These are phyloP conservation scores for Acer saccharum DNA, from an alignment of 345 rosid species.

Conservation along the genomic window DNA sequence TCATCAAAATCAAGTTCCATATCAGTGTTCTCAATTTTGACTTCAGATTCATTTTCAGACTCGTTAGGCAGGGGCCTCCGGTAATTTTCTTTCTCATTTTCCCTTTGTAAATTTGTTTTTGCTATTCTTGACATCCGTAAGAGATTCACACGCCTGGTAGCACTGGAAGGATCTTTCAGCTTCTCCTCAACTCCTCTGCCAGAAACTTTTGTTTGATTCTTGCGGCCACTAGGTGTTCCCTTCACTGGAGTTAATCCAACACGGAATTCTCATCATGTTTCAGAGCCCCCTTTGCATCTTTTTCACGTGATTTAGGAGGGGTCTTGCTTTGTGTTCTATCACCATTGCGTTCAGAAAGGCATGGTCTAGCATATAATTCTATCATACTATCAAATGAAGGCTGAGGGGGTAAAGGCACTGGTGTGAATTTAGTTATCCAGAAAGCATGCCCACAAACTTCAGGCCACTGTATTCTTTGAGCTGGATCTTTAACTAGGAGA, in stretches of 20 bases:
- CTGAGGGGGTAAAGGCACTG: conserved; percentile 73
- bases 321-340: conserved; percentile 67
- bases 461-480: conserved; percentile 84
- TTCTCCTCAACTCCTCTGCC: conserved; percentile 64
- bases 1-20: conserved; percentile 99
- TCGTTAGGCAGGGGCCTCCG: conserved; percentile 75
- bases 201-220: conserved; percentile 56
- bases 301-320: conserved; percentile 75
- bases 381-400: conserved; percentile 86
- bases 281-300: conserved; percentile 59
- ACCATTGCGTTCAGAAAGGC: conserved; percentile 77
- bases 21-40: conserved; percentile 89
- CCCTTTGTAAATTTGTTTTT: conserved; percentile 83
- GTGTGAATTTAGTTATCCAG: conserved; percentile 66
- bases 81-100: conserved; percentile 97
- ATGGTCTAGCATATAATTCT: conserved; percentile 64
- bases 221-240: conserved; percentile 59
- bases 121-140: conserved; percentile 94
- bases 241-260: conserved; percentile 59
- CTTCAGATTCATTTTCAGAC: conserved; percentile 81
- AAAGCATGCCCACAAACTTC: conserved; percentile 90
- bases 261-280: conserved; percentile 66
- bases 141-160: conserved; percentile 73
- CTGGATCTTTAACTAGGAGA: conserved; percentile 92
- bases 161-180: conserved; percentile 60